Base-by-base conservation (phyloP, 2,329 filamentous ascomycete species). In the Thielaviopsis punctulata region DNA sequence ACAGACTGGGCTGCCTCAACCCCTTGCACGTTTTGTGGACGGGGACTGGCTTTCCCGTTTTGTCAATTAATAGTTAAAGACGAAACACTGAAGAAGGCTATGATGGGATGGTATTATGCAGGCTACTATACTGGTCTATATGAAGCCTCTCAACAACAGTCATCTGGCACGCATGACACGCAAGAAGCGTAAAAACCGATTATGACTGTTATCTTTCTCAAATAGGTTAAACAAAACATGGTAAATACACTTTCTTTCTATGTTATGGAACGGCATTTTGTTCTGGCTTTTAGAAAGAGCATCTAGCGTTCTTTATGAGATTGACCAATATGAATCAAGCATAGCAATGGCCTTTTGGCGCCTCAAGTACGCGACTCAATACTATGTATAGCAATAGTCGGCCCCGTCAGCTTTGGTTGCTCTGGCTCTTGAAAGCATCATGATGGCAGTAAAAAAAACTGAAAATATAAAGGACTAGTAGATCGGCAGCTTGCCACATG, bases 81-180 rank as follows among this genome's bases (percentile, higher is more conserved):
- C 60, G 87, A 95, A 62, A 76, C 76, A 19, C 67, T 96, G 55
- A 94, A 92, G 68, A 93, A 86, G 64, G 75, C 96, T 23, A 80
- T 96, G 71, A 95, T 95, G 87, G 86, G 89, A 43, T 96, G 90
- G 88, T 98, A 96, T 64, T 96, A 89, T 68, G 90, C 92, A 43
- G 92, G 92, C 18, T 96, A 95, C 66, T 95, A 96, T 65, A 95
- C 88, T 0, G 90, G 89, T 13, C 69, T 94, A 45, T 84, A 89
- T 61, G 85, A 94, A 64, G 88, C 63, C 53, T 54, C 57, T 51
- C 57, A 59, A 53, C 27, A 23, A 19, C 44, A 18, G 44, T 13
- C 19, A n/a, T 25, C 41, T 36, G 9, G 2, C 8, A 43, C 24
- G 39, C 45, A 46, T 25, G 43, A 46, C 39, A 23, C 13, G 22